Conservation (phyloP, 1,139 yeast genomes). For the Candida neerlandica region DNA sequence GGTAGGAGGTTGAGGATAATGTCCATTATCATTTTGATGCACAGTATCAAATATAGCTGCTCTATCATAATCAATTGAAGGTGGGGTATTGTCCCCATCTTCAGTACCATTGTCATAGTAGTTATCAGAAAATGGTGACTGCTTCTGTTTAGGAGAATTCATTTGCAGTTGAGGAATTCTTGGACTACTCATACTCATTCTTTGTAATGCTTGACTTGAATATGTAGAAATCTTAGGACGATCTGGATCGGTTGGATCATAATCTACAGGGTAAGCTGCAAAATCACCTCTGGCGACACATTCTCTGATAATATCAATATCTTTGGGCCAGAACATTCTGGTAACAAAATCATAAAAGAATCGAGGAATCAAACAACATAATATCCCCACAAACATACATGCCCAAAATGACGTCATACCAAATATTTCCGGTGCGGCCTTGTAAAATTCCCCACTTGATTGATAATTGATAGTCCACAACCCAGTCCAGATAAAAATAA, state of each 20-base stretch:
- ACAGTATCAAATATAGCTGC: conserved; percentile 7
- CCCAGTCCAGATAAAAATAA: conserved; percentile 88
- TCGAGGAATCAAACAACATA: conserved; percentile 77
- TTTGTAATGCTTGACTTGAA: conserved; percentile 22
- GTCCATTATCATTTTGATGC: neutral
- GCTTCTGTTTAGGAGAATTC: neutral
- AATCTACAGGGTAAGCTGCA: conserved; percentile 55
- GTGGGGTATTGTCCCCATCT: neutral
- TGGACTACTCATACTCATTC: conserved; percentile 21
- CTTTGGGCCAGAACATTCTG: conserved; percentile 69
- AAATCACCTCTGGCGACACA: conserved; percentile 63
- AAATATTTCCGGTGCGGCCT: conserved; percentile 73
- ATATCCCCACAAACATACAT: conserved; percentile 67
- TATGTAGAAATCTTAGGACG: conserved; percentile 41
- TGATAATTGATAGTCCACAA: conserved; percentile 69
- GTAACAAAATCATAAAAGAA: conserved; percentile 65
- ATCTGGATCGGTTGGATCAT: conserved; percentile 67
- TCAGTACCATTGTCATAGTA: neutral
- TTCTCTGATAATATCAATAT: conserved; percentile 86
- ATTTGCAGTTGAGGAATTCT: neutral
- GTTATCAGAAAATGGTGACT: conserved; percentile 2
- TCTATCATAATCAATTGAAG: conserved; percentile 4
- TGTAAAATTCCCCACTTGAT: conserved; percentile 69
- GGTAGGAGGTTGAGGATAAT: conserved; percentile 13
- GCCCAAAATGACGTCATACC: conserved; percentile 84